A percentile compares a stretch with the other conserved stretches of the same genome.
These are phyloP conservation scores for Phialophora chinensis DNA, from an alignment of 2,329 filamentous ascomycete genomes.

Conservation along the genomic window DNA sequence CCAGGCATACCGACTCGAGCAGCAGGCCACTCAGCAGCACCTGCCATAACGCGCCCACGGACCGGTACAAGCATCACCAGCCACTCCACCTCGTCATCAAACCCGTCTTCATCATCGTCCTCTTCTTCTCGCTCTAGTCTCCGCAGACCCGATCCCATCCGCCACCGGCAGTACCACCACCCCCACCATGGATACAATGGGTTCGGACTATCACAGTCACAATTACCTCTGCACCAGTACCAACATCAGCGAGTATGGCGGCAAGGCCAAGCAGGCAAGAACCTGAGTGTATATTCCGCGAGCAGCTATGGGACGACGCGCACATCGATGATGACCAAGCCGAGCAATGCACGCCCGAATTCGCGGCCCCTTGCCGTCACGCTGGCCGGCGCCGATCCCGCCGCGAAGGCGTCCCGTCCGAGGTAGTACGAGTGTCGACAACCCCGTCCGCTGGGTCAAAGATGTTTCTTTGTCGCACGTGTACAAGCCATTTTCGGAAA, in stretches of 20 bases:
- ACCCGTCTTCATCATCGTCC: neutral
- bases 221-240: conserved; percentile 4
- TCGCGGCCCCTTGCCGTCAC: neutral
- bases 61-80: neutral
- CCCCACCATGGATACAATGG: conserved; percentile 9
- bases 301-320: conserved; percentile 24
- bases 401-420: too few relatives aligned
- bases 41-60: neutral
- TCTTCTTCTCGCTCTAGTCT: conserved; percentile 5
- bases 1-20: conserved; percentile 25
- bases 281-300: conserved; percentile 24
- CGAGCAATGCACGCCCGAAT: neutral
- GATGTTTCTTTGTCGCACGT: neutral
- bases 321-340: conserved; percentile 8
- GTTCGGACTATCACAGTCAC: neutral
- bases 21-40: conserved; percentile 20
- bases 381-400: neutral
- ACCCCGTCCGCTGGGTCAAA: too few relatives aligned
- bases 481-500: neutral
- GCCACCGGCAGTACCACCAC: conserved; percentile 11
- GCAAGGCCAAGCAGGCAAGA: neutral
- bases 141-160: conserved; percentile 22
- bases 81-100: conserved; percentile 2
- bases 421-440: neutral
- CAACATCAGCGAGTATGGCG: conserved; percentile 18